These are phyloP conservation scores for Colletotrichum paranaense DNA, from an alignment of 2,329 filamentous ascomycete genomes.

Conservation along the genomic window DNA sequence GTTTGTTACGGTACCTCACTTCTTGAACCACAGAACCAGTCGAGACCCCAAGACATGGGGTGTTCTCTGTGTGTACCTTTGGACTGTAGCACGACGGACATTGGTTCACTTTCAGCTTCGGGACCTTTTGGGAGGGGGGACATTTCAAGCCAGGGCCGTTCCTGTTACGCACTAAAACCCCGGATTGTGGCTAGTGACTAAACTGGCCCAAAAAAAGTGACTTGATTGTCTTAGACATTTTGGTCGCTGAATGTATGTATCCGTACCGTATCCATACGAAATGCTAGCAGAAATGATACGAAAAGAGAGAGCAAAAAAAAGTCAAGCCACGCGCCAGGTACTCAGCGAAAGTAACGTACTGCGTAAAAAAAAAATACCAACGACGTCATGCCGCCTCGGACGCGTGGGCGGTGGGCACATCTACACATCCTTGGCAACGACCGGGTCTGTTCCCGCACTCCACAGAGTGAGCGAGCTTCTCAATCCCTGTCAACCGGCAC, in stretches of 20 bases:
- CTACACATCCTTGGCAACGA: slow-evolving; percentile 8
- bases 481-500: slow-evolving; percentile 16
- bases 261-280: background rate
- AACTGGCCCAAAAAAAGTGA: background rate
- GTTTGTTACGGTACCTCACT: background rate
- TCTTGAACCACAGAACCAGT: background rate
- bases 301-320: background rate
- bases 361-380: background rate
- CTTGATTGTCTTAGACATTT: no score
- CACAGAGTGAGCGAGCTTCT: background rate
- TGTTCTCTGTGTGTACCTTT: background rate
- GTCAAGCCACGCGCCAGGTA: background rate
- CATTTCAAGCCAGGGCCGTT: background rate
- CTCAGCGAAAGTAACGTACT: no score
- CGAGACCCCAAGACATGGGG: background rate
- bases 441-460: slow-evolving; percentile 19
- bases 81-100: background rate
- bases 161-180: slow-evolving; percentile 26
- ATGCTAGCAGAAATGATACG: background rate
- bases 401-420: slow-evolving; percentile 12
- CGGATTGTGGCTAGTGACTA: slow-evolving; percentile 30
- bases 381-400: slow-evolving; percentile 33
- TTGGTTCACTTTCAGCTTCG: background rate
- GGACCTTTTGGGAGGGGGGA: background rate
- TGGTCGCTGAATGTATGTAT: no score